Base-by-base conservation (phyloP, 345 rosid genomes). In the Brassica cretica region DNA sequence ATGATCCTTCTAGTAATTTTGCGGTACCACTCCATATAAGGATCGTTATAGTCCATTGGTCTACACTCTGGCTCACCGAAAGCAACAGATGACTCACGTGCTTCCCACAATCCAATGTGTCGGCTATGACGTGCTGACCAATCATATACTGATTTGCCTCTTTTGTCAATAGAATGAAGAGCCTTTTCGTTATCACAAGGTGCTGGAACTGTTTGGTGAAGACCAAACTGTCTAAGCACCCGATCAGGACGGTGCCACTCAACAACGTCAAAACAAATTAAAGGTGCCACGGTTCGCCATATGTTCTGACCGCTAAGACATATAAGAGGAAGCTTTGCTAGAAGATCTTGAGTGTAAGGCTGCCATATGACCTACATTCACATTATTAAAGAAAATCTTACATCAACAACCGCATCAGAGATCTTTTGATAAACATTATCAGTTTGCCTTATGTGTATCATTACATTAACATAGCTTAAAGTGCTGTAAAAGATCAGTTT, bases 241-340 rank as follows among this genome's bases (percentile, higher is more conserved):
- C 84, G 39, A 67, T 81, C 81, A 76, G 84, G 84, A 15, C 83
- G 84, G 72, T 81, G 84, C 84, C 84, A 81, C 74, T 81, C 84
- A 51, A 81, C 84, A 35, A 81, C 81, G 61, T 81, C 84, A 53
- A 81, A 81, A 76, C 84, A 76, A 51, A 81, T 81, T 63, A 81
- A 62, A 3, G 84, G 84, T 61, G 84, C 78, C 3, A 72, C 66
- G 1, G 78, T 76, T 66, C 74, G 74, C 84, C 84, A 81, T 62
- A 81, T 76, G 74, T 67, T 81, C 71, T 81, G 77, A 67, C 81
- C 84, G 37, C 78, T 81, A 25, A 81, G 53, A 76, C 84, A 81
- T 76, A 81, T 76, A 67, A 68, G 66, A 49, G 84, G 84, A 60
- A 81, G 77, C 71, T 81, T 81, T 53, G 51, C 62, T 15, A 81